Conservation (phyloP, 495 filamentous ascomycete genomes). For the Aspergillus panamensis region DNA sequence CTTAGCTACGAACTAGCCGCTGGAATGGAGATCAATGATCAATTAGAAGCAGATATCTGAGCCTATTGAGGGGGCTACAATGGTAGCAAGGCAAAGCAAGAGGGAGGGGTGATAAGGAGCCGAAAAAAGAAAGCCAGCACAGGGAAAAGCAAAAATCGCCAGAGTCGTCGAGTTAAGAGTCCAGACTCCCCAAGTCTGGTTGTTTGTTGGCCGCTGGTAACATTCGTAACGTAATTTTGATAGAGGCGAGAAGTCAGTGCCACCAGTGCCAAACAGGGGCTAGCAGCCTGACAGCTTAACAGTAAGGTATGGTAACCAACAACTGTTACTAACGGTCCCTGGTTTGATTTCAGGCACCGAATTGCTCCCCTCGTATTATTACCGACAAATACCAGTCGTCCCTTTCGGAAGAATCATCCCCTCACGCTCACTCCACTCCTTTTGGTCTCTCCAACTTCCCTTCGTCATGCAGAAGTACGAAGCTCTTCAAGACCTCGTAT, state of each 20-base stretch:
- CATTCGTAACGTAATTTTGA: too few relatives aligned
- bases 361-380: neutral
- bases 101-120: neutral
- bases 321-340: neutral
- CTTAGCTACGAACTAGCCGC: neutral
- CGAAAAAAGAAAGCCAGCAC: neutral
- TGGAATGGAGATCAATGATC: neutral
- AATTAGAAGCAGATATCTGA: constrained; percentile 1
- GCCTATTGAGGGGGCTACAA: neutral
- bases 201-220: neutral
- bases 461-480: neutral
- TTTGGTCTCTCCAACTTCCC: neutral
- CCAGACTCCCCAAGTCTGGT: neutral
- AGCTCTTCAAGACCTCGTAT: neutral
- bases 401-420: neutral
- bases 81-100: neutral
- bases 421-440: neutral
- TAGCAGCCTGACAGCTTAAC: neutral
- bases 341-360: neutral
- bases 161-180: neutral
- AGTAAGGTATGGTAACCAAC: neutral
- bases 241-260: neutral
- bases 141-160: neutral
- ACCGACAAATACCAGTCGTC: neutral
- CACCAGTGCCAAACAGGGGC: neutral